Evolutionary conservation across 2,329 filamentous ascomycete species (phyloP).

Genomic region (Fusarium robinianum): DNA sequence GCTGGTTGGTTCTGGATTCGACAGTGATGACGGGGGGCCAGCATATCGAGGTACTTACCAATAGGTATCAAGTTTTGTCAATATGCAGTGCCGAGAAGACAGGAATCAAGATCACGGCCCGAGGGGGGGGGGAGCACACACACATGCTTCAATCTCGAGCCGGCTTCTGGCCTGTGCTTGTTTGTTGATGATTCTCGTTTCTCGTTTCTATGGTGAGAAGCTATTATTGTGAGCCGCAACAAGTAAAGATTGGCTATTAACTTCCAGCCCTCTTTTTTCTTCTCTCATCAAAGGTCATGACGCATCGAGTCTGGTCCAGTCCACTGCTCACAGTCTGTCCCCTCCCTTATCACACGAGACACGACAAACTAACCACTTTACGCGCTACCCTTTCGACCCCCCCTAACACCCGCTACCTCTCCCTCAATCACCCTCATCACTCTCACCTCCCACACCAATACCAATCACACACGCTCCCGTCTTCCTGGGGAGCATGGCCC

Average conservation of each 20-base stretch:
- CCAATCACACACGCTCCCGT: slow-evolving; percentile 37
- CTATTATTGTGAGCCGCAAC: neutral
- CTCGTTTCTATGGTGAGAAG: slow-evolving; percentile 16
- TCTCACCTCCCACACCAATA: slow-evolving; percentile 11
- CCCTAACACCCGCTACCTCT: slow-evolving; percentile 18
- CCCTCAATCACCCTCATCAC: slow-evolving; percentile 19
- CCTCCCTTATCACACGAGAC: neutral
- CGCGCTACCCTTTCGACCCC: neutral
- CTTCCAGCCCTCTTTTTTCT: neutral
- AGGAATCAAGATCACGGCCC: no score
- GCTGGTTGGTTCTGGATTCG: slow-evolving; percentile 8
- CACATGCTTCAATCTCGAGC: slow-evolving; percentile 8
- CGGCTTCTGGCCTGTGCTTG: slow-evolving; percentile 25
- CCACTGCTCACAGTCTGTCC: neutral
- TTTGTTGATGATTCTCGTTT: slow-evolving; percentile 15
- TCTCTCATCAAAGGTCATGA: slow-evolving; percentile 6
- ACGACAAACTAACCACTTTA: slow-evolving; percentile 3
- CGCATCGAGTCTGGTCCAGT: neutral
- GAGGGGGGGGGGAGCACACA: no score
- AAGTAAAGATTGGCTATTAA: slow-evolving; percentile 1
- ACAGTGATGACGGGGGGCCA: no score
- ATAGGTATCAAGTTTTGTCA: slow-evolving; percentile 1
- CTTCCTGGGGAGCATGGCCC: slow-evolving; percentile 35
- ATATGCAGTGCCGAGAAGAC: slow-evolving; percentile 1
- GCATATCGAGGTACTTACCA: slow-evolving; percentile 7